Conservation (phyloP, 2,329 filamentous ascomycete genomes). For the Alternaria arbusti region DNA sequence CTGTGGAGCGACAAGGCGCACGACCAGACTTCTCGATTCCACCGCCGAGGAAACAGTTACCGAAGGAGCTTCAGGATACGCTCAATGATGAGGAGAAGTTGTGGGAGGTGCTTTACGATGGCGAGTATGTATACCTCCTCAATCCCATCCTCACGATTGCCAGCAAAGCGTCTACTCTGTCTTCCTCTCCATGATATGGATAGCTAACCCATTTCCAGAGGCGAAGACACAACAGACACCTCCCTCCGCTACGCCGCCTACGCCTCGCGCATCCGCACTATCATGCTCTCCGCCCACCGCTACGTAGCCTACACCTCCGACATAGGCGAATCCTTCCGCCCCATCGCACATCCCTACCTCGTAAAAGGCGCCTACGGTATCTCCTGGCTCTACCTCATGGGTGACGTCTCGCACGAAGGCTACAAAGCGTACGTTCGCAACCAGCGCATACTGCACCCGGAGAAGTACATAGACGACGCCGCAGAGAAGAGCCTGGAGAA, state of each 20-base stretch:
- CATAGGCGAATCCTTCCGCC: conserved; percentile 94
- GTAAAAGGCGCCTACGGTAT: conserved; percentile 86
- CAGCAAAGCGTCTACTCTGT: background rate
- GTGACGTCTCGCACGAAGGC: conserved; percentile 90
- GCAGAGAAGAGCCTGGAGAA: conserved; percentile 16
- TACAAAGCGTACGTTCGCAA: conserved; percentile 95
- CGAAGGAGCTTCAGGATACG: conserved; percentile 61
- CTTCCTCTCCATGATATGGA: background rate
- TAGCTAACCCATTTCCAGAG: conserved; percentile 54
- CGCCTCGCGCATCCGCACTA: conserved; percentile 81
- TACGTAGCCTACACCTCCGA: conserved; percentile 98
- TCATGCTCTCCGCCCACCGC: conserved; percentile 87
- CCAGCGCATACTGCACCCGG: conserved; percentile 74
- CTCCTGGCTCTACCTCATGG: conserved; percentile 89
- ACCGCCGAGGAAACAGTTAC: conserved; percentile 59
- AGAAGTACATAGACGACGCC: conserved; percentile 48
- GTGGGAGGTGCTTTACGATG: conserved; percentile 78
- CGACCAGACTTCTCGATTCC: conserved; percentile 57
- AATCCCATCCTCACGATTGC: background rate
- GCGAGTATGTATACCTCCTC: conserved; percentile 66
- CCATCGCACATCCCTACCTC: conserved; percentile 83
- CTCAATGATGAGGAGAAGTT: conserved; percentile 72
- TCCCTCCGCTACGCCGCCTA: conserved; percentile 92
- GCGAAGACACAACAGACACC: conserved; percentile 80
- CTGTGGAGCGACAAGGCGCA: conserved; percentile 51